phyloP scores from a whole-genome alignment of 2,329 filamentous ascomycete genomes.

The Massarina eburnea region DNA sequence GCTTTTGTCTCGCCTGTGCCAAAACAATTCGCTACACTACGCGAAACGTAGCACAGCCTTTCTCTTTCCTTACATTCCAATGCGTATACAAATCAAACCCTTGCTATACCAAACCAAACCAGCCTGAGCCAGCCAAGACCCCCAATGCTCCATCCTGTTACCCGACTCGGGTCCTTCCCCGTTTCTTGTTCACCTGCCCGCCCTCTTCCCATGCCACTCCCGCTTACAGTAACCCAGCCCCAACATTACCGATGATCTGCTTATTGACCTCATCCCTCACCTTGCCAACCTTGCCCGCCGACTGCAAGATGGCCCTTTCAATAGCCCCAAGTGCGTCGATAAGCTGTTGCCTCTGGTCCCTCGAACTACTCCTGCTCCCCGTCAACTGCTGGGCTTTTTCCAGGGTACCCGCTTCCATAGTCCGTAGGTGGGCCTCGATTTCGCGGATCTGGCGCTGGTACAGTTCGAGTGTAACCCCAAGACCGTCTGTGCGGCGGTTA shows the following conservation, averaged over 20 bases:
- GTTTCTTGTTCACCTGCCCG: not conserved
- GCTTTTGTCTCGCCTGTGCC: not conserved
- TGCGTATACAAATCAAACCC: not conserved
- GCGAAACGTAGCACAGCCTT: not conserved
- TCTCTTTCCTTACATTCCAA: not conserved
- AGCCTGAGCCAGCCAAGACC: not conserved
- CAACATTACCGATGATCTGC: conserved; percentile 42
- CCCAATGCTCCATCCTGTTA: not conserved
- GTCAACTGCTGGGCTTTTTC: conserved; percentile 48
- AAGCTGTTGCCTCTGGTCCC: conserved; percentile 48
- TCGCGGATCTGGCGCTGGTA: conserved; percentile 50
- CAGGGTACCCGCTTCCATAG: conserved; percentile 49
- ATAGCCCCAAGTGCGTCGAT: conserved; percentile 51
- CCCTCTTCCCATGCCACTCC: not conserved
- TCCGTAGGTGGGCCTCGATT: conserved; percentile 52
- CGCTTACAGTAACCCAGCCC: conserved; percentile 28
- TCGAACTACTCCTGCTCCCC: conserved; percentile 34
- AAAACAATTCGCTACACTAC: not conserved
- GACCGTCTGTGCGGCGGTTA: conserved; percentile 41
- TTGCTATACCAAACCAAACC: not conserved
- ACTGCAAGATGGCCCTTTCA: conserved; percentile 52
- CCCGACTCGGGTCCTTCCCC: not conserved
- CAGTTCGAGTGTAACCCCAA: conserved; percentile 42
- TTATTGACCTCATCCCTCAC: conserved; percentile 52
- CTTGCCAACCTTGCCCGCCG: conserved; percentile 50